Evolutionary conservation across 1,284 basidiomycete species (phyloP), one percentile per base, ranked within the genome.

Genomic region (Ustilago trichophora): DNA sequence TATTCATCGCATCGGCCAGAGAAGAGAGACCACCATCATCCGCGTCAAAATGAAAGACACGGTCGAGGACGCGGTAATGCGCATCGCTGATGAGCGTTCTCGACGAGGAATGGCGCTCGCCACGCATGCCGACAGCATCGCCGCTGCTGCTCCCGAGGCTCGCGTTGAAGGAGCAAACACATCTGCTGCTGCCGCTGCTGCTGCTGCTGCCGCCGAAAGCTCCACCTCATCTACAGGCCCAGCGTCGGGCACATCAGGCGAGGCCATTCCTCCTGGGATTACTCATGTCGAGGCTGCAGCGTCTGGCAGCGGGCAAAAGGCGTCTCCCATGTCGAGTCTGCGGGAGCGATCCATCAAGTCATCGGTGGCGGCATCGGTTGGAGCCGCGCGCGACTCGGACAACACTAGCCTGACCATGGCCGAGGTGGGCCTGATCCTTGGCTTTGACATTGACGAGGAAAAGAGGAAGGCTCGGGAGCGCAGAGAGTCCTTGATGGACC

Each of bases 1-100:
- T 4, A 60, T 75, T 34, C 54, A 72, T 36, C 59, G 72, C 7
- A 74, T 74, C 32, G 72, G 72, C 18, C 72, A 74, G 40, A 41
- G 52, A 13, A 44, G 57, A 3, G 47, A 50, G 22, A 73, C 70
- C 21, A 73, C 57, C 22, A 50, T 60, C n/a, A 29, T 75, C 38
- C 60, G 66, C 19, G 58, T 75, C 37, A 62, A 63, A 41, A 65
- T 72, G 56, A 64, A 66, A 48, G 64, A 70, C 44, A 75, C 73
- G 13, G 64, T 75, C 40, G 73, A 75, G 33, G 52, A 62, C 21
- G 62, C 57, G 2, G 63, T 75, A 21, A 64, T 73, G 53, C 50
- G 69, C 51, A 49, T 75, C 19, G 69, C 72, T 8, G 52, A 65
- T 8, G 38, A 65, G 27, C 63, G 71, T 31, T 58, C 55, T 15